Percentiles rank a stretch among this genome's conserved stretches.
phyloP scores from a whole-genome alignment of 371 early-diverging fungal species.

The Saksenaea vasiformis region DNA sequence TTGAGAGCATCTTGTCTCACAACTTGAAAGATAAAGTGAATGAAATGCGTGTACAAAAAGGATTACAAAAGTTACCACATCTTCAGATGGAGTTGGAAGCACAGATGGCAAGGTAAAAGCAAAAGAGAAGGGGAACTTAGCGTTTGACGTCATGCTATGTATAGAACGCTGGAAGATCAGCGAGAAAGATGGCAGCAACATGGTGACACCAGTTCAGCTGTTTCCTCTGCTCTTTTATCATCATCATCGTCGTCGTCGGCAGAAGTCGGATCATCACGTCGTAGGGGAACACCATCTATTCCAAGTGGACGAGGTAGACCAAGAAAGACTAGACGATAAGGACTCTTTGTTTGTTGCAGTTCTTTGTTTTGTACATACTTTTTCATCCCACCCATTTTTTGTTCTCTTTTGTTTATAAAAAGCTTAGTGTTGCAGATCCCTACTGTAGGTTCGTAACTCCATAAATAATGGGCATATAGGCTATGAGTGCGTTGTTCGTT shows the following conservation, averaged over 20 bases:
- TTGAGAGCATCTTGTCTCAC: neutral
- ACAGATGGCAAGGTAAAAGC: slow-evolving; percentile 39
- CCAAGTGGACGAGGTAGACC: neutral
- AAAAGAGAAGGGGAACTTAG: neutral
- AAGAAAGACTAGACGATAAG: no score
- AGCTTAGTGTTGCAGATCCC: no score
- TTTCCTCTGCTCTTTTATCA: neutral
- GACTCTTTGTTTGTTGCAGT: no score
- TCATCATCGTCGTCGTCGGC: neutral
- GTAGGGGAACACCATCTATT: neutral
- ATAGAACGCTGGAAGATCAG: slow-evolving; percentile 41
- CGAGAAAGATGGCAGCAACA: slow-evolving; percentile 47
- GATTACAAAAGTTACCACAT: slow-evolving; percentile 40
- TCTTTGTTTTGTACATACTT: no score
- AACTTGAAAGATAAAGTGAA: slow-evolving; percentile 40
- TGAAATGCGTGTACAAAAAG: slow-evolving; percentile 29
- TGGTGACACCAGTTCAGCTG: neutral
- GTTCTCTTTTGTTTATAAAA: no score
- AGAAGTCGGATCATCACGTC: neutral
- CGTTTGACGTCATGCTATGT: neutral
- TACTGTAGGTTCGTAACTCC: no score
- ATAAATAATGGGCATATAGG: no score
- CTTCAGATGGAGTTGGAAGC: slow-evolving; percentile 50
- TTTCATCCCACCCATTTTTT: no score
- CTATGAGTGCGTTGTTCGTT: no score